A percentile compares a stretch with the other conserved stretches of the same genome.
Evolutionary conservation across 371 early-diverging fungal genomes (phyloP).

Genomic region (Vairimorpha ceranae): DNA sequence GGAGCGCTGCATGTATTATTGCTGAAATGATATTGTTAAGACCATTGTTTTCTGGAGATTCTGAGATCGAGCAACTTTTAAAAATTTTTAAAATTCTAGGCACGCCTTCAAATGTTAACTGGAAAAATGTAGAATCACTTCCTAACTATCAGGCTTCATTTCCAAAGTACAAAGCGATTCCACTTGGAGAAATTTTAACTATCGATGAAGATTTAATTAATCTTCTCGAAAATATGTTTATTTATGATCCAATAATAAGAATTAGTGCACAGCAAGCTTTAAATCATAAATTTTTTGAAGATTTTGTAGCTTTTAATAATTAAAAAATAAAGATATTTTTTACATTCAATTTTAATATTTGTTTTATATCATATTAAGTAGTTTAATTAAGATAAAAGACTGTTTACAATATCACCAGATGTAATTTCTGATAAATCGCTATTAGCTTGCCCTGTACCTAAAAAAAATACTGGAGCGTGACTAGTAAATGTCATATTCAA

Average conservation of each 20-base stretch:
- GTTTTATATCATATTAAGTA: neutral
- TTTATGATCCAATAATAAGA: conserved; percentile 81
- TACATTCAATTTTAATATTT: neutral
- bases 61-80: conserved; percentile 94
- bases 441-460: conserved; percentile 96
- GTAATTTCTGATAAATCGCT: conserved; percentile 74
- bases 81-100: conserved; percentile 97
- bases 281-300: conserved; percentile 88
- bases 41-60: conserved; percentile 93
- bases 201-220: conserved; percentile 72
- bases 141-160: conserved; percentile 68
- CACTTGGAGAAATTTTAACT: conserved; percentile 23
- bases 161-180: conserved; percentile 60
- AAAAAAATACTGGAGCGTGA: conserved; percentile 92
- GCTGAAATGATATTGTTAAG: conserved; percentile 87
- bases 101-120: conserved; percentile 84
- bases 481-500: conserved; percentile 69
- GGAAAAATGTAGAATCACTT: conserved; percentile 75
- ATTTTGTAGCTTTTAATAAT: conserved; percentile 64
- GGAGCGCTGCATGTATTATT: conserved; percentile 98
- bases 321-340: too few relatives aligned
- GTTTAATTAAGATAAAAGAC: conserved; percentile 19
- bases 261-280: conserved; percentile 83
- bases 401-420: conserved; percentile 44
- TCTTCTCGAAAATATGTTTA: conserved; percentile 74